These are phyloP conservation scores for Cenchrus fungigraminus DNA, from an alignment of 176 grass and related monocot species.

Conservation along the genomic window DNA sequence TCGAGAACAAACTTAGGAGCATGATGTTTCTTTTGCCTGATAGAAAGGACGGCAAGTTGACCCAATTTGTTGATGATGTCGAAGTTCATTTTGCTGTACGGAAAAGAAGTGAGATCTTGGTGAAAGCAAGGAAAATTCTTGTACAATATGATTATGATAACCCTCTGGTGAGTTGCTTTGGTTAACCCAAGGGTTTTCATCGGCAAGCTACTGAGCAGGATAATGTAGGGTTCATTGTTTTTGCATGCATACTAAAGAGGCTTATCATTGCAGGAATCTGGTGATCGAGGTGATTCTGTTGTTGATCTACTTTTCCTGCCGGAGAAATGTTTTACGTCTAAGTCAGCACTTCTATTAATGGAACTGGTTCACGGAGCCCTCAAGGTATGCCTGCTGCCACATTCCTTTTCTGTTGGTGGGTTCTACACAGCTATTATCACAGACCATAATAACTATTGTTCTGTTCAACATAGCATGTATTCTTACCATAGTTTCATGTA, in stretches of 20 bases:
- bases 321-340: constrained; percentile 79
- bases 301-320: constrained; percentile 89
- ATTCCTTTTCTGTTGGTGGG: constrained; percentile 37
- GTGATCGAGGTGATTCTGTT: constrained; percentile 51
- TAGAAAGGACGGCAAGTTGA: constrained; percentile 80
- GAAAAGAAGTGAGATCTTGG: constrained; percentile 88
- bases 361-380: constrained; percentile 84
- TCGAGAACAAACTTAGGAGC: constrained; percentile 69
- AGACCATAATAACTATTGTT: neutral
- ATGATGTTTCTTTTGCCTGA: constrained; percentile 80
- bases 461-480: neutral
- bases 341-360: constrained; percentile 77
- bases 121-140: constrained; percentile 79
- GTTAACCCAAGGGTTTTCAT: constrained; percentile 26
- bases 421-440: constrained; percentile 3
- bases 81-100: constrained; percentile 98
- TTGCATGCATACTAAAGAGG: constrained; percentile 32
- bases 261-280: constrained; percentile 55
- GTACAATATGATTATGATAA: constrained; percentile 70
- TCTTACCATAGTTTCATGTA: constrained; percentile 5
- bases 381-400: constrained; percentile 62
- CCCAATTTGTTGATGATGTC: constrained; percentile 86
- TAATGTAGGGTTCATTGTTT: constrained; percentile 35
- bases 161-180: constrained; percentile 67
- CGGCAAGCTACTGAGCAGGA: constrained; percentile 17